phyloP scores from a whole-genome alignment of 257 asterid species.

The Oldenlandia corymbosa region DNA sequence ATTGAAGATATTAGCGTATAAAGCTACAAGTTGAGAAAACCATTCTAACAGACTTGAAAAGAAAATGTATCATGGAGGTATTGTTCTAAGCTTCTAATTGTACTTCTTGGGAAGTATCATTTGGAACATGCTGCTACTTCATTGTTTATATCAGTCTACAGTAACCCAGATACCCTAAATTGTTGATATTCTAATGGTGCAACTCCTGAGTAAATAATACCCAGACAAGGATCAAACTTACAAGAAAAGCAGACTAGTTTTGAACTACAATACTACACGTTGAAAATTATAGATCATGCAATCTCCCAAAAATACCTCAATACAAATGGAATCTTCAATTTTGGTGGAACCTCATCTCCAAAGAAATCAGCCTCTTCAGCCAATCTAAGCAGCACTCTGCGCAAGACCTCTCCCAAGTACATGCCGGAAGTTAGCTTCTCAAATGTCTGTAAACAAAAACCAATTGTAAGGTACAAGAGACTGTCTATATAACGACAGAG shows the following conservation, averaged over 20 bases:
- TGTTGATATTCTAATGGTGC: not conserved
- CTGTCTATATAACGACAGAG: not conserved
- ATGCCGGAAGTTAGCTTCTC: conserved; percentile 84
- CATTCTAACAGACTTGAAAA: not conserved
- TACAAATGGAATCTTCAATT: conserved; percentile 48
- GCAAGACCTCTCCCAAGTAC: conserved; percentile 89
- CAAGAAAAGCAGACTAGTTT: not conserved
- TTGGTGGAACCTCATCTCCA: conserved; percentile 75
- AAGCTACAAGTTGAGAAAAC: not conserved
- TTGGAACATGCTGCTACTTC: not conserved
- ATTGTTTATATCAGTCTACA: not conserved
- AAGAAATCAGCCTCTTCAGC: conserved; percentile 77
- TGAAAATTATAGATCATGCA: not conserved
- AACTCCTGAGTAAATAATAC: not conserved
- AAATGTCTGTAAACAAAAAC: conserved; percentile 43
- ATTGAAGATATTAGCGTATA: not conserved
- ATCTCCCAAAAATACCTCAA: conserved; percentile 40
- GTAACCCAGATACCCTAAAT: not conserved
- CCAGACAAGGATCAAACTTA: not conserved
- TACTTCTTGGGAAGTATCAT: not conserved
- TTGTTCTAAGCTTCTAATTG: not conserved
- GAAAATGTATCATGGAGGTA: not conserved
- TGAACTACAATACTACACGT: not conserved
- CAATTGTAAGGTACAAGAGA: not conserved
- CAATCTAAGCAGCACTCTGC: conserved; percentile 64